Conservation (phyloP, 1,284 basidiomycete species). For the Trametes hirsuta region DNA sequence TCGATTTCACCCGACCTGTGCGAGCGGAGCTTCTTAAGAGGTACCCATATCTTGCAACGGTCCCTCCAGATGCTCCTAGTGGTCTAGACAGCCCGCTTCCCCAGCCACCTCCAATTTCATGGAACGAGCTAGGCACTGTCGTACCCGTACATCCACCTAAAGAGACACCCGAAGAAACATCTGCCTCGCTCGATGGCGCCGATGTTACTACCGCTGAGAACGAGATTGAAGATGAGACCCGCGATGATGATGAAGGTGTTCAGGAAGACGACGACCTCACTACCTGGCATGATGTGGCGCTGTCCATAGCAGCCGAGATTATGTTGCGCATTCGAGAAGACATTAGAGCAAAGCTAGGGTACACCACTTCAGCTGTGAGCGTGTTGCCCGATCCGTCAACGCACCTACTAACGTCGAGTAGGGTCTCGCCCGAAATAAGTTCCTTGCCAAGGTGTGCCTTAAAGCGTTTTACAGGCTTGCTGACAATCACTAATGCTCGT, state of each 20-base stretch:
- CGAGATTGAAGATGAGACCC: conserved; percentile 3
- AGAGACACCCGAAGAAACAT: conserved; percentile 15
- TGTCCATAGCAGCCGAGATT: conserved; percentile 88
- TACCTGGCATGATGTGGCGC: conserved; percentile 92
- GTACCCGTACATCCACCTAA: conserved; percentile 58
- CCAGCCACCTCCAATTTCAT: conserved; percentile 68
- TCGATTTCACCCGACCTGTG: conserved; percentile 84
- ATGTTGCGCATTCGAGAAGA: conserved; percentile 79
- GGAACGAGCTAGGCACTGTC: conserved; percentile 70
- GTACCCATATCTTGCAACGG: conserved; percentile 76
- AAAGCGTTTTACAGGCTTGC: neutral
- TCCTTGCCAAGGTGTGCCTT: conserved; percentile 82
- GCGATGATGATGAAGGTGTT: conserved; percentile 15
- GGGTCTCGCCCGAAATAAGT: conserved; percentile 94
- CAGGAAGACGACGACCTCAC: conserved; percentile 40
- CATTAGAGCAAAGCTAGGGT: conserved; percentile 78
- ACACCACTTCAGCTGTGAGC: conserved; percentile 91
- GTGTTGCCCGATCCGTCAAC: neutral
- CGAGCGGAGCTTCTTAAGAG: conserved; percentile 71
- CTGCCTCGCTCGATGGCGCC: neutral
- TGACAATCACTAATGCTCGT: neutral
- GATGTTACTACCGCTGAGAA: neutral
- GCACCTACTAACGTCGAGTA: conserved; percentile 33
- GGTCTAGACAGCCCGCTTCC: conserved; percentile 87
- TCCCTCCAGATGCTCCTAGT: conserved; percentile 69